Evolutionary conservation across 192 early-diverging fungal species (phyloP), one percentile per base, ranked within the genome.

Genomic region (Helicostylum pulchrum): DNA sequence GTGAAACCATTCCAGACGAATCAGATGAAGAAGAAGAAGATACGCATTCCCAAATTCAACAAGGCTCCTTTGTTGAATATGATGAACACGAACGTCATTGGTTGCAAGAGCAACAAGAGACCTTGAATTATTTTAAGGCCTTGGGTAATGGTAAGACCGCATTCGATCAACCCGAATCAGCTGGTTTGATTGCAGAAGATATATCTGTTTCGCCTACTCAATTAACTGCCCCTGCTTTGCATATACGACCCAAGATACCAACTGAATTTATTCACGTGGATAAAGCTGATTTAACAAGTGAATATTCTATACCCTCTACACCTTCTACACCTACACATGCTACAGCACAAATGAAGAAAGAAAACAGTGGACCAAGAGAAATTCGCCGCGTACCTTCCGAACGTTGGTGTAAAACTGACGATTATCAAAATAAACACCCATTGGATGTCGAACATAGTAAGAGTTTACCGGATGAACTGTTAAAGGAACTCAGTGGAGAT

Each of bases 11-110:
- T 2, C 57, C 67, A 0, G 67, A 61, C 42, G 70, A 64, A 10
- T 62, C 61, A 4, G 65, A 74, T 36, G n/a, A 26, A 26, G 26
- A 26, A 26, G 26, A 26, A 26, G 63, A 66, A 11, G 70, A 71
- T n/a, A 61, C 62, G 0, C 43, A 65, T 43, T 65, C 64, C 0
- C 64, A 48, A 20, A 30, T 34, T 4, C 26, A 26, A 26, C 20
- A 36, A 47, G 55, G 36, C 0, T 57, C 31, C n/a, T 57, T 36
- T 57, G 8, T 43, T 0, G 55, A 57, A 19, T 30, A 23, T 6
- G 20, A 43, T 43, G 55, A 57, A 12, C 31, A 57, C n/a, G 55
- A 57, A 12, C 9, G 32, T 2, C 34, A 57, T 42, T 57, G 55
- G 55, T 19, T 36, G 20, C 32, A 20, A 19, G 55, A 57, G 12